These are phyloP conservation scores for Candida sithepensis DNA, from an alignment of 805 yeast genomes.

Conservation along the genomic window DNA sequence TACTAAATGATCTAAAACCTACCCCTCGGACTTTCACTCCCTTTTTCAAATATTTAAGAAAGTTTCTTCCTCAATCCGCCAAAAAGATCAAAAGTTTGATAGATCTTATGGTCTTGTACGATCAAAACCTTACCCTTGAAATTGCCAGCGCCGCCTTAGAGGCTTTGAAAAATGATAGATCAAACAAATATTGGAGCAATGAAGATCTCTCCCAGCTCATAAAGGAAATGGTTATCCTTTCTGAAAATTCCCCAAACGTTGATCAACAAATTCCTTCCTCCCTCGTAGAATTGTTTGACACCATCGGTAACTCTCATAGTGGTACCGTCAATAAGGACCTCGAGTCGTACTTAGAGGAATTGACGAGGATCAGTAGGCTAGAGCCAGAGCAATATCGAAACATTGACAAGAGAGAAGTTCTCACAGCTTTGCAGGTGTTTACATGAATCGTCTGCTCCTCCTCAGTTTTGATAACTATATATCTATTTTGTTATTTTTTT, in stretches of 20 bases:
- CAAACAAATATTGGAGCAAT: background rate
- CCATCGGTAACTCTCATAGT: background rate
- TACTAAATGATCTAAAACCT: slow-evolving; percentile 1
- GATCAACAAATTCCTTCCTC: background rate
- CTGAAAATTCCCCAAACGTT: background rate
- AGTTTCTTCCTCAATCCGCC: background rate
- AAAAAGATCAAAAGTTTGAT: slow-evolving; percentile 3
- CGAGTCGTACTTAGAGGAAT: background rate
- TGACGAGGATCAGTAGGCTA: background rate
- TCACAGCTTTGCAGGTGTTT: background rate
- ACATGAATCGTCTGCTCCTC: no score
- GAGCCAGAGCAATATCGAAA: background rate
- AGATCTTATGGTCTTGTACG: slow-evolving; percentile 2
- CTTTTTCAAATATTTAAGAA: slow-evolving; percentile 5
- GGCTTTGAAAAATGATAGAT: background rate
- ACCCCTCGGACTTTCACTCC: background rate
- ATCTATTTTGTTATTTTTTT: no score
- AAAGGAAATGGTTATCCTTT: background rate
- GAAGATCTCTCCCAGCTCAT: background rate
- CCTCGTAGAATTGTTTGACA: background rate
- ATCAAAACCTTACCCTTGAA: background rate
- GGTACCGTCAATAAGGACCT: background rate
- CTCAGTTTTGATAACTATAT: no score
- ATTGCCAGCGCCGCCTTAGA: background rate
- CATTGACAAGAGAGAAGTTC: background rate